Evolutionary conservation across 2,329 filamentous ascomycete genomes (phyloP), one percentile per base, ranked within the genome.

Genomic region (Ophiostoma sp.): DNA sequence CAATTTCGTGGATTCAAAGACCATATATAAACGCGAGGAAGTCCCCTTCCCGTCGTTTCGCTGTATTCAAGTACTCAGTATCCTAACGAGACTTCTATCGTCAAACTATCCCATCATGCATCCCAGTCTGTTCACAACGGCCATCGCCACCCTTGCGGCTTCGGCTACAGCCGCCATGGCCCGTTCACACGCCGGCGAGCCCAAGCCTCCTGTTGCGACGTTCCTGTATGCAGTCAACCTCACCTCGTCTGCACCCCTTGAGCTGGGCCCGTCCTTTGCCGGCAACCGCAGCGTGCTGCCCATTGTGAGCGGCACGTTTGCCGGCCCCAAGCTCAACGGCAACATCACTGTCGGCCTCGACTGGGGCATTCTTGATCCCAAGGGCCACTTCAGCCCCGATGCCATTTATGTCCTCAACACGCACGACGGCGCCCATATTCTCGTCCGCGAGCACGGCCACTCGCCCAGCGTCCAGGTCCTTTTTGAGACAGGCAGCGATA

Each of bases 371-470:
- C 76, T 75, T 0, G 77, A 79, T 69, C 71, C 70, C 18, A 75
- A 76, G 27, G 77, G 78, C 8, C 70, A 74, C 4, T 80, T 80
- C 72, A 77, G 76, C 68, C 78, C 79, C 0, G 76, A 79, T 60
- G 78, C 77, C 14, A 73, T 78, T 16, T 80, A 80, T 55, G 75
- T 76, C n/a, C 72, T 80, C 16, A 71, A 75, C n/a, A 80, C 79
- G 0, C 66, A 73, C 18, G 78, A 80, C 68, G 77, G 78, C 3
- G 76, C 73, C 12, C 75, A 77, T 66, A 79, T 80, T 42, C 74
- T 76, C 64, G 77, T 79, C 18, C 75, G 75, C 40, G 78, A 78
- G 62, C 73, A 72, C 40, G 79, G 79, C 0, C 77, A 76, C 5
- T 75, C 76, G 1, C 77, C 78, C 47, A 72, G 76, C 12, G 76